Evolutionary conservation across 208 protist genomes (phyloP).

Genomic region (Crithidia bombi): DNA sequence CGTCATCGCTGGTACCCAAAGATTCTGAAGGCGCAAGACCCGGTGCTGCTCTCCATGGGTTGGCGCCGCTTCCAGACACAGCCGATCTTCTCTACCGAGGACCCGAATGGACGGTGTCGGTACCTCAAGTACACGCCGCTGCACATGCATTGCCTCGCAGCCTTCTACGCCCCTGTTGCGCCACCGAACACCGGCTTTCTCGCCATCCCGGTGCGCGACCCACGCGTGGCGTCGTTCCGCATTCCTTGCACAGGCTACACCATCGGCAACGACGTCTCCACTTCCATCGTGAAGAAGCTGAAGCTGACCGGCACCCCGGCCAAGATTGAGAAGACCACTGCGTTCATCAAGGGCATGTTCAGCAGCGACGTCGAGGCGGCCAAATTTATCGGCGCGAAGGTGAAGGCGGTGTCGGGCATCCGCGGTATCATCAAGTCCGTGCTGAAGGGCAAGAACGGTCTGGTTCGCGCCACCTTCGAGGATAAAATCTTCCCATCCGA

Average conservation of each 20-base stretch:
- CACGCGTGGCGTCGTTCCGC: conserved; percentile 88
- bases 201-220: conserved; percentile 86
- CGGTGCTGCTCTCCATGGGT: conserved; percentile 98
- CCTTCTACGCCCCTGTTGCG: conserved; percentile 97
- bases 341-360: conserved; percentile 98
- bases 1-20: conserved; percentile 98
- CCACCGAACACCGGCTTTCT: conserved; percentile 97
- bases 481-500: conserved; percentile 98
- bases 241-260: conserved; percentile 96
- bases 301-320: conserved; percentile 97
- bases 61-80: conserved; percentile 99
- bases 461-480: conserved; percentile 99
- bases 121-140: conserved; percentile 99
- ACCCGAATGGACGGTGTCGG: conserved; percentile 95
- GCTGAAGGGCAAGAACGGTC: conserved; percentile 90
- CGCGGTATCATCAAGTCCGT: conserved; percentile 99
- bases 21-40: conserved; percentile 99
- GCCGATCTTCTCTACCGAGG: conserved; percentile 95
- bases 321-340: conserved; percentile 99
- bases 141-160: conserved; percentile 98
- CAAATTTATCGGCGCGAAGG: conserved; percentile 98
- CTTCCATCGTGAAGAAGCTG: conserved; percentile 99
- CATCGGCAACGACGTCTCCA: conserved; percentile 94
- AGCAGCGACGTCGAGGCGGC: conserved; percentile 93
- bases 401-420: conserved; percentile 98